Base-by-base conservation (phyloP, 441 rosid species). In the Mallotus repandus region DNA sequence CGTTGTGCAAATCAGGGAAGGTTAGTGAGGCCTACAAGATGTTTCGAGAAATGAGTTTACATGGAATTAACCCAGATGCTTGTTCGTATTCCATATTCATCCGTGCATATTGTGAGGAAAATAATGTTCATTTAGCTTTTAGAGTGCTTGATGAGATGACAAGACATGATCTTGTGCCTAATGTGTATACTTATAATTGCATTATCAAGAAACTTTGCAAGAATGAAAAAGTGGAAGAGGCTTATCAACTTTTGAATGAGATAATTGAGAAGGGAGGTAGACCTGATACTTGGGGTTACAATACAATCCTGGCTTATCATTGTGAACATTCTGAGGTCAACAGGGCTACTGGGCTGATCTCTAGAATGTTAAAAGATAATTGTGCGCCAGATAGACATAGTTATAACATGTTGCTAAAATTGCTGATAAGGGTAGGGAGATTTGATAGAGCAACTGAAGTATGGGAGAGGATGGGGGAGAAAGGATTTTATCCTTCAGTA, bases 201-300 rank as follows among this genome's bases (percentile, higher is more conserved):
- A 68, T 95, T 12, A 80, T 95, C 79, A 91, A 88, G 81, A 91
- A 84, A 45, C 85, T 91, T 10, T 89, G 98, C 83, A 87, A 85
- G 78, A 88, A 80, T 1, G 91, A 85, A 22, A 89, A 83, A 75
- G 83, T 89, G 18, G 91, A 89, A 53, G 98, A 93, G 69, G 96
- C 92, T 72, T 92, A 88, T 74, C 77, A 85, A 56, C 80, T 91
- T 46, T 72, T 95, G 41, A 82, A 88, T 13, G 94, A 93, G 84
- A 88, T 92, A 93, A 73, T 88, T 2, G 82, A 78, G 29, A 83
- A 63, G 63, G 92, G 91, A 19, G 79, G 82, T 14, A 73, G 16
- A 66, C 95, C 97, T 7, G 98, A 92, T 77, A 72, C 86, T 5
- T 89, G 97, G 99, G 90, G 92, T 73, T 95, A 91, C 83, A 95